Conservation (phyloP, 208 protist genomes). For the Paratrypanosoma confusum region DNA sequence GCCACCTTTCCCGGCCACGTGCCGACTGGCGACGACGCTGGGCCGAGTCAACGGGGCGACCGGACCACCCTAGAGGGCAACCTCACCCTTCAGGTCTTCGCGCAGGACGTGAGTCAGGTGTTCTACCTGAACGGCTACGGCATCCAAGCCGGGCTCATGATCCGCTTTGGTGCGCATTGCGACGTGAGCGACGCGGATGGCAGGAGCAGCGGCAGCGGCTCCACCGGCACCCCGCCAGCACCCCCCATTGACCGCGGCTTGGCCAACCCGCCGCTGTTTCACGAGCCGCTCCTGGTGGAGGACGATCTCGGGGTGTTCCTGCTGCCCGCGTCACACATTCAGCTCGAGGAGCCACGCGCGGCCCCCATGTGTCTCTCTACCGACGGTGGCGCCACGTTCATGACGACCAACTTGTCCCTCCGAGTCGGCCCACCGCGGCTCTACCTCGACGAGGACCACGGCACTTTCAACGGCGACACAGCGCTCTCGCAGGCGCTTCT, state of each 20-base stretch:
- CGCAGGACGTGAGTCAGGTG: constrained; percentile 35
- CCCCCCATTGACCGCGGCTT: too few species aligned
- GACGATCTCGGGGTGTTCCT: constrained; percentile 53
- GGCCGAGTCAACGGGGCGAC: constrained; percentile 7
- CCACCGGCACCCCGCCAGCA: too few species aligned
- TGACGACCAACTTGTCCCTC: constrained; percentile 20
- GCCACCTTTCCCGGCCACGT: constrained; percentile 23
- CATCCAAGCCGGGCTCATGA: constrained; percentile 34
- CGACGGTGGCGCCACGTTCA: constrained; percentile 31
- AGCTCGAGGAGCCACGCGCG: constrained; percentile 9
- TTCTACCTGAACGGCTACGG: constrained; percentile 67
- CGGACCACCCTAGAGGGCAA: constrained; percentile 34
- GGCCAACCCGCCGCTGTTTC: constrained; percentile 40
- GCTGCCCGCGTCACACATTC: constrained; percentile 26
- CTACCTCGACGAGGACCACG: constrained; percentile 20
- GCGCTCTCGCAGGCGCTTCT: constrained; percentile 26
- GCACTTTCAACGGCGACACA: too few species aligned
- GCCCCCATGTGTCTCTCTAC: constrained; percentile 38
- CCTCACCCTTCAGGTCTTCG: constrained; percentile 35
- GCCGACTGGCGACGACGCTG: neutral
- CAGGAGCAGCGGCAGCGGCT: neutral
- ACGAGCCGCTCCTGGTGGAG: constrained; percentile 36
- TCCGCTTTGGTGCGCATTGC: constrained; percentile 54
- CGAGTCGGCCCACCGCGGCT: constrained; percentile 28
- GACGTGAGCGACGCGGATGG: constrained; percentile 8